phyloP scores from a whole-genome alignment of 2,329 filamentous ascomycete genomes.

The Trichocomaceae sp. region DNA sequence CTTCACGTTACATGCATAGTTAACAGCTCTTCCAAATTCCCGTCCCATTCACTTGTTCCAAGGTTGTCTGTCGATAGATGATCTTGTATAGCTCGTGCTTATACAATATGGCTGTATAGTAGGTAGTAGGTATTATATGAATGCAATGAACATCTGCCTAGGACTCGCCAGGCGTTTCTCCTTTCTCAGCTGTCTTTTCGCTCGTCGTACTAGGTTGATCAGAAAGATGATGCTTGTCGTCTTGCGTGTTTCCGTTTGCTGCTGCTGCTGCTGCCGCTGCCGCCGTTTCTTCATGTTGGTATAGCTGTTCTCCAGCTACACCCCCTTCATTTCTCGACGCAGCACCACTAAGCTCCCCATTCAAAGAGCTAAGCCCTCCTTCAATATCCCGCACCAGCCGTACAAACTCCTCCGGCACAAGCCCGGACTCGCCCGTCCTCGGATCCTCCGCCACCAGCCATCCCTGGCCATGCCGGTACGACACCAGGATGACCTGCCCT shows the following conservation, averaged over 20 bases:
- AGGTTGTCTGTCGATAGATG: background rate
- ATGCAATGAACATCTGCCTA: background rate
- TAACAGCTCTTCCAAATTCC: background rate
- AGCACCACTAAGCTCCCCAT: constrained; percentile 45
- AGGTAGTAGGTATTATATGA: background rate
- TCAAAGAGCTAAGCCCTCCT: constrained; percentile 70
- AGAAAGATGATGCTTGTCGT: background rate
- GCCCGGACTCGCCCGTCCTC: constrained; percentile 83
- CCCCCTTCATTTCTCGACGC: no score
- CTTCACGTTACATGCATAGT: no score
- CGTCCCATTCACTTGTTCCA: background rate
- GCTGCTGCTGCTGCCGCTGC: background rate
- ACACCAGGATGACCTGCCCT: constrained; percentile 93
- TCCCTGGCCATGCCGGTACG: constrained; percentile 90
- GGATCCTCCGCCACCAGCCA: constrained; percentile 97
- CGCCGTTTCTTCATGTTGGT: background rate
- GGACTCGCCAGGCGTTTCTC: constrained; percentile 1
- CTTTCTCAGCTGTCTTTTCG: constrained; percentile 14
- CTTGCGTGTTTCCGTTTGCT: constrained; percentile 1
- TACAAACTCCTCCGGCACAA: constrained; percentile 96
- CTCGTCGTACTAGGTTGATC: constrained; percentile 19
- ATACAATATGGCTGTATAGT: background rate
- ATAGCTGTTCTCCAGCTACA: background rate
- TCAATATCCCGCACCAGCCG: constrained; percentile 87
- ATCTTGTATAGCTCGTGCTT: background rate